Conservation (phyloP, 2,329 filamentous ascomycete genomes). For the Cladobotryum mycophilum region DNA sequence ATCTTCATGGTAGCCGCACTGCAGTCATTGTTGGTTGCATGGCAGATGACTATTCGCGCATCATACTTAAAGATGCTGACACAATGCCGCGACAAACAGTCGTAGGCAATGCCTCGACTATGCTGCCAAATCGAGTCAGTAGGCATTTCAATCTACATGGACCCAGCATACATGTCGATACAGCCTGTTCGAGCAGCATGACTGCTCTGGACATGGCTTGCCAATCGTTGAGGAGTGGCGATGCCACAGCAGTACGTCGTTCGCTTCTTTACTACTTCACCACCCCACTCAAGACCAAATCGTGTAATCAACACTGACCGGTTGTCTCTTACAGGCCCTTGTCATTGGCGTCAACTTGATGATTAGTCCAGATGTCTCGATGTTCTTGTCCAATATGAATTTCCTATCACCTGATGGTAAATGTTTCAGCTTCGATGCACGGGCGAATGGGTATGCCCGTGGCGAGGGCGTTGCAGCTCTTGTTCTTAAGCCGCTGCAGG, state of each 20-base stretch:
- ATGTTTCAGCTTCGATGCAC: slow-evolving; percentile 13
- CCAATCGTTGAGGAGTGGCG: slow-evolving; percentile 30
- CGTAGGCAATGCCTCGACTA: slow-evolving; percentile 35
- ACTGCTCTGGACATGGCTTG: slow-evolving; percentile 33
- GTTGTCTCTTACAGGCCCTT: slow-evolving; percentile 23
- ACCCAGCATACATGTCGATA: slow-evolving; percentile 43
- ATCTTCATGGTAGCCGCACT: slow-evolving; percentile 22
- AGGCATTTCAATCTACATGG: slow-evolving; percentile 42
- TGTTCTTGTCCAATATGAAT: slow-evolving; percentile 8
- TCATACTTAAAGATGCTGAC: slow-evolving; percentile 27
- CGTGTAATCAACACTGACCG: neutral
- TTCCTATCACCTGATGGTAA: slow-evolving; percentile 8
- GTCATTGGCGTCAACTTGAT: slow-evolving; percentile 17
- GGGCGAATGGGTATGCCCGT: slow-evolving; percentile 35
- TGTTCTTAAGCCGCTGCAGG: neutral
- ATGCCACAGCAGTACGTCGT: slow-evolving; percentile 17
- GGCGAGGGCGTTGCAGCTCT: slow-evolving; percentile 18
- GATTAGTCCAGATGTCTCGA: slow-evolving; percentile 13
- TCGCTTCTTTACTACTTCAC: neutral
- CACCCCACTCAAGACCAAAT: neutral
- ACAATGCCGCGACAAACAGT: slow-evolving; percentile 25
- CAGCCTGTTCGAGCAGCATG: slow-evolving; percentile 43
- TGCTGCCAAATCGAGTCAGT: slow-evolving; percentile 38
- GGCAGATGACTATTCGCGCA: slow-evolving; percentile 30
- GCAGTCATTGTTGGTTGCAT: slow-evolving; percentile 33